phyloP scores from a whole-genome alignment of 441 rosid genomes.

The Hura crepitans region DNA sequence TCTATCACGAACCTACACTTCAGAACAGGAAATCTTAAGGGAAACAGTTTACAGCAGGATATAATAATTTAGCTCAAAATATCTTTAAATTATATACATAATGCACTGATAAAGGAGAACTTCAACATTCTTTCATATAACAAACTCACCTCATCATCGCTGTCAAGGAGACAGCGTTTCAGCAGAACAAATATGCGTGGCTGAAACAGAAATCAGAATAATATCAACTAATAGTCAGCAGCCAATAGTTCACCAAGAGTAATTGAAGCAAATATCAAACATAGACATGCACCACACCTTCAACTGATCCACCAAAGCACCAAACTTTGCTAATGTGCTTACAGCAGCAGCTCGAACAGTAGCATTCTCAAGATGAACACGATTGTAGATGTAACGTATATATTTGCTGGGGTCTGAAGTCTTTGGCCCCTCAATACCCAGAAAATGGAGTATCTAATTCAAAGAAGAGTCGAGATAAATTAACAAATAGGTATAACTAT shows the following conservation, averaged over 20 bases:
- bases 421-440: slow-evolving; percentile 94
- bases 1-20: slow-evolving; percentile 81
- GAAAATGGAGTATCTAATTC: slow-evolving; percentile 85
- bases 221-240: slow-evolving; percentile 18
- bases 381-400: slow-evolving; percentile 90
- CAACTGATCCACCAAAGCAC: slow-evolving; percentile 78
- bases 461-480: slow-evolving; percentile 7
- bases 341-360: slow-evolving; percentile 97
- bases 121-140: background rate
- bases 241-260: slow-evolving; percentile 1
- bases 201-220: slow-evolving; percentile 42
- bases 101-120: background rate
- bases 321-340: slow-evolving; percentile 91
- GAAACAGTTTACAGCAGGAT: background rate
- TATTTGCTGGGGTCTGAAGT: slow-evolving; percentile 96
- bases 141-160: slow-evolving; percentile 90
- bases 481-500: background rate
- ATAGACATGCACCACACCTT: slow-evolving; percentile 46
- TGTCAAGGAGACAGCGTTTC: slow-evolving; percentile 87
- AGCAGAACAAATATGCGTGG: slow-evolving; percentile 78
- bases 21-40: slow-evolving; percentile 2
- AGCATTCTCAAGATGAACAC: slow-evolving; percentile 97
- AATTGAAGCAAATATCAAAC: slow-evolving; percentile 2
- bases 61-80: background rate
- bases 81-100: background rate